Conservation (phyloP, 108 stramenopile genomes). For the Skeletonema menzelii region DNA sequence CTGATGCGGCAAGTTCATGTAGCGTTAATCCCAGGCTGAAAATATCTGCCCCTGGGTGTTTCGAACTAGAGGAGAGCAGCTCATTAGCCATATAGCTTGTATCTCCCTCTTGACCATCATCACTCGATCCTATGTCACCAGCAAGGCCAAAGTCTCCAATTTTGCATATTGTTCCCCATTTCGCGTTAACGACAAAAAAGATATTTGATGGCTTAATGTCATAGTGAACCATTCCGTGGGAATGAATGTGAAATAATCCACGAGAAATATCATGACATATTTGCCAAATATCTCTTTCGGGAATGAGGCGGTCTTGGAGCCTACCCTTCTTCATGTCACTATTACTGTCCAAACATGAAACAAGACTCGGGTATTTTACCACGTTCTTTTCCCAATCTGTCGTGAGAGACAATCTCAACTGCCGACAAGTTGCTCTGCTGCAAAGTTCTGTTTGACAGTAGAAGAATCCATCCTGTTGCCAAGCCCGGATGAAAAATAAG, state of each 20-base stretch:
- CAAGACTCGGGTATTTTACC: slow-evolving; percentile 67
- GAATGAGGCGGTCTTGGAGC: slow-evolving; percentile 52
- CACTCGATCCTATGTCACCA: slow-evolving; percentile 64
- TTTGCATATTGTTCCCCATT: slow-evolving; percentile 79
- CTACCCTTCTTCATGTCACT: slow-evolving; percentile 7
- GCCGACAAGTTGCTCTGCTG: slow-evolving; percentile 76
- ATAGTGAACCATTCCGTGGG: slow-evolving; percentile 73
- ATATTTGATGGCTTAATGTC: slow-evolving; percentile 90
- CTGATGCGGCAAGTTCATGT: slow-evolving; percentile 67
- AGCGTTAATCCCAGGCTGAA: slow-evolving; percentile 84
- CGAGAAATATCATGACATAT: slow-evolving; percentile 82
- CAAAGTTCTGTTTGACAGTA: slow-evolving; percentile 86
- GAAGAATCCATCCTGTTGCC: slow-evolving; percentile 86
- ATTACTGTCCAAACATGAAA: slow-evolving; percentile 44
- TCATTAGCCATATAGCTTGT: slow-evolving; percentile 78
- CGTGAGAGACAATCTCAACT: slow-evolving; percentile 64
- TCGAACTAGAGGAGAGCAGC: slow-evolving; percentile 45
- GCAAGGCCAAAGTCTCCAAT: slow-evolving; percentile 89
- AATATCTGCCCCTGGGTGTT: slow-evolving; percentile 75
- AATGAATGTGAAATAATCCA: slow-evolving; percentile 80
- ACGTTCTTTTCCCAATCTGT: slow-evolving; percentile 55
- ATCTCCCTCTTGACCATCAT: slow-evolving; percentile 89
- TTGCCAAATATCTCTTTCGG: slow-evolving; percentile 76
- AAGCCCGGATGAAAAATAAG: slow-evolving; percentile 80
- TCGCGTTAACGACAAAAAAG: slow-evolving; percentile 61